These are phyloP conservation scores for Ogataea glucozyma DNA, from an alignment of 805 yeast genomes.

Conservation along the genomic window DNA sequence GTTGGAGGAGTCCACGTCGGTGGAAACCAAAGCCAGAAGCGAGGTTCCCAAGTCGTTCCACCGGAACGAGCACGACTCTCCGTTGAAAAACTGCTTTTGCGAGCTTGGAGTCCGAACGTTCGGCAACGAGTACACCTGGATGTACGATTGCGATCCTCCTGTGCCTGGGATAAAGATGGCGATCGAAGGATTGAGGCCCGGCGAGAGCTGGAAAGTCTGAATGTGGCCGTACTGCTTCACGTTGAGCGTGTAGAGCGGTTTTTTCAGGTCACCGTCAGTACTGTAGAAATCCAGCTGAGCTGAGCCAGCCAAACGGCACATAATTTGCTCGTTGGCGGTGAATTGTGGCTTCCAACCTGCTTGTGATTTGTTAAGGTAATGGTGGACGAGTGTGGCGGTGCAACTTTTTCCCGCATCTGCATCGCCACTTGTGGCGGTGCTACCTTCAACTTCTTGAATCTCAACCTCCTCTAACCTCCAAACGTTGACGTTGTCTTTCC, in stretches of 20 bases:
- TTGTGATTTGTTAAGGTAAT: constrained; percentile 79
- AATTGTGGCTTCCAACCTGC: constrained; percentile 93
- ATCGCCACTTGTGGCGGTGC: too few relatives aligned
- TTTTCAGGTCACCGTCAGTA: constrained; percentile 41
- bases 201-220: constrained; percentile 63
- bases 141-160: constrained; percentile 85
- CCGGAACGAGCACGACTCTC: constrained; percentile 85
- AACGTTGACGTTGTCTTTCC: constrained; percentile 76
- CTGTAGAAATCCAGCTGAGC: constrained; percentile 73
- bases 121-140: constrained; percentile 80
- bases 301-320: constrained; percentile 53
- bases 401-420: too few relatives aligned
- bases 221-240: constrained; percentile 51
- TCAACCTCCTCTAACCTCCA: constrained; percentile 51
- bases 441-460: too few relatives aligned
- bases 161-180: constrained; percentile 90
- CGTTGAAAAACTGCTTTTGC: constrained; percentile 88
- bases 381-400: constrained; percentile 30
- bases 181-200: constrained; percentile 86
- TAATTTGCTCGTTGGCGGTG: constrained; percentile 72
- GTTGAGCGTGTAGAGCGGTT: constrained; percentile 61
- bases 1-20: constrained; percentile 93
- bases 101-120: constrained; percentile 76
- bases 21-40: constrained; percentile 85
- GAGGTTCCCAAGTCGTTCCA: constrained; percentile 98